Conservation (phyloP, 2,329 filamentous ascomycete genomes). For the Blastomyces emzantsi region DNA sequence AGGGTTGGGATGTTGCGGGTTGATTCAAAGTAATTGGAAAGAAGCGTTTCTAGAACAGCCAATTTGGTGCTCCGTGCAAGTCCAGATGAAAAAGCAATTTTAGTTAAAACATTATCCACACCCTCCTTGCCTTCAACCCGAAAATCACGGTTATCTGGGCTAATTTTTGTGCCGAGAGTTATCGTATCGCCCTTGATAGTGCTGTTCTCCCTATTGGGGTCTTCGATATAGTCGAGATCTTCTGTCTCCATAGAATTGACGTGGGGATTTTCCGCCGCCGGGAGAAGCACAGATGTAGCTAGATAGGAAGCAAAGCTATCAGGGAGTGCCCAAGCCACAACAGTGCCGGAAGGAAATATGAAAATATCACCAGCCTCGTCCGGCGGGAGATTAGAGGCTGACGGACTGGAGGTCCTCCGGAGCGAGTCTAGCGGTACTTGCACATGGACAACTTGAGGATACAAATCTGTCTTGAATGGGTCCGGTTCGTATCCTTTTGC, state of each 20-base stretch:
- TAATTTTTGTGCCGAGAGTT: constrained; percentile 65
- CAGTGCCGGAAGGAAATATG: constrained; percentile 86
- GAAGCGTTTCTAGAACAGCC: constrained; percentile 75
- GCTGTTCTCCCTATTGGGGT: constrained; percentile 62
- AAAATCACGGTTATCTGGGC: constrained; percentile 18
- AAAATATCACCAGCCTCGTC: constrained; percentile 72
- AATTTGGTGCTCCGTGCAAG: constrained; percentile 89
- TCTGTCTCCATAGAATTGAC: constrained; percentile 68
- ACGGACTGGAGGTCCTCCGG: constrained; percentile 35
- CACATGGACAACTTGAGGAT: constrained; percentile 57
- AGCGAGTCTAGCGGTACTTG: constrained; percentile 41
- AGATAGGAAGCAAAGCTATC: constrained; percentile 61
- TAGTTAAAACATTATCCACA: constrained; percentile 65
- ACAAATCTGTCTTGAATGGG: constrained; percentile 52
- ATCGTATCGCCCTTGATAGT: constrained; percentile 81
- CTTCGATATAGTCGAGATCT: constrained; percentile 77
- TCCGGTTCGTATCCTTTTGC: constrained; percentile 54
- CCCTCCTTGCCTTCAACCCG: constrained; percentile 26
- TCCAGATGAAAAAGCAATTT: constrained; percentile 93
- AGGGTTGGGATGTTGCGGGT: constrained; percentile 73
- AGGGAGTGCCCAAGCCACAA: constrained; percentile 85
- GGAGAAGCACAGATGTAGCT: constrained; percentile 61
- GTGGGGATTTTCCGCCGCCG: constrained; percentile 68
- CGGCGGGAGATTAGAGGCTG: constrained; percentile 29
- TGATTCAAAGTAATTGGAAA: constrained; percentile 77